Evolutionary conservation across 768 basidiomycete species (phyloP).

Genomic region (Termitomyces sp.): DNA sequence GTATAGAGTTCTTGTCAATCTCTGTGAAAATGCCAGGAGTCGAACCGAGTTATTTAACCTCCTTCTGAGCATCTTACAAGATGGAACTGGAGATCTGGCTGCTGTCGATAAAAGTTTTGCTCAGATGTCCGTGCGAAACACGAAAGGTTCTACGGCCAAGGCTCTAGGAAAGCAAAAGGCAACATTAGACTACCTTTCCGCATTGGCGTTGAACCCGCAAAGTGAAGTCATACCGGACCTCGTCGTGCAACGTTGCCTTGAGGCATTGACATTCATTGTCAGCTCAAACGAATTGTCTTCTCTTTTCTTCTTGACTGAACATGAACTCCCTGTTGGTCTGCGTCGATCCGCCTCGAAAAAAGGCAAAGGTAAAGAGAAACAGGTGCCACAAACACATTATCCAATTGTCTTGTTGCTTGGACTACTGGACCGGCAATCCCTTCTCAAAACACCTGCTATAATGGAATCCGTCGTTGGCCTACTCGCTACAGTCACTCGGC

Average conservation of each 20-base stretch:
- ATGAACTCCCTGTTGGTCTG: constrained; percentile 81
- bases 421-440: constrained; percentile 78
- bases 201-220: constrained; percentile 46
- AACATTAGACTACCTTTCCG: constrained; percentile 43
- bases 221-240: constrained; percentile 87
- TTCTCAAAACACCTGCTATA: constrained; percentile 83
- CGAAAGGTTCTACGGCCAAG: constrained; percentile 49
- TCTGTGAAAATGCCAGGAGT: constrained; percentile 93
- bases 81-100: constrained; percentile 88
- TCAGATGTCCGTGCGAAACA: constrained; percentile 75
- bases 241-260: constrained; percentile 90
- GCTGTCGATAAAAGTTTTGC: constrained; percentile 92
- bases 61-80: constrained; percentile 89
- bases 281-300: constrained; percentile 78
- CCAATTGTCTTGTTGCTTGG: constrained; percentile 88
- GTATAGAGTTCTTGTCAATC: constrained; percentile 86
- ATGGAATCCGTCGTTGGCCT: constrained; percentile 91
- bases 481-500: constrained; percentile 83
- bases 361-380: constrained; percentile 94
- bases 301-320: constrained; percentile 93
- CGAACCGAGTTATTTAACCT: constrained; percentile 91
- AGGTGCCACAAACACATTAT: constrained; percentile 73
- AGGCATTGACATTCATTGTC: constrained; percentile 86
- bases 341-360: constrained; percentile 69
- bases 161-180: constrained; percentile 67